Percentiles rank a stretch among this genome's conserved stretches.
Conservation (phyloP, 2,329 filamentous ascomycete genomes). For the Hawksworthiomyces lignivorus region DNA sequence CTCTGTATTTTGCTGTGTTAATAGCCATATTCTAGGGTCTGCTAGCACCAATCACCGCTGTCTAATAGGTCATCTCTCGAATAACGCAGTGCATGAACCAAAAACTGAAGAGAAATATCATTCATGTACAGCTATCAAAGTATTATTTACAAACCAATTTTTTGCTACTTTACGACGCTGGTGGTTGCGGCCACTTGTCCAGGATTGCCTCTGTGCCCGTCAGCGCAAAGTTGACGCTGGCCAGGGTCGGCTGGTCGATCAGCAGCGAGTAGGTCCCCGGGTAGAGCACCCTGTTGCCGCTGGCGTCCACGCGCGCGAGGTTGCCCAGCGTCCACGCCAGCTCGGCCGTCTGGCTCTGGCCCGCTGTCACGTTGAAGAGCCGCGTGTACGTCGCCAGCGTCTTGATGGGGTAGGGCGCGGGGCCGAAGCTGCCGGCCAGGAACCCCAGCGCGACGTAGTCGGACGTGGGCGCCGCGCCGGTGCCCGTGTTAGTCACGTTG, state of each 20-base stretch:
- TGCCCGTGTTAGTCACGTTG: slow-evolving; percentile 40
- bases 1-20: too few relatives aligned
- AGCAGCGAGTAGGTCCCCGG: slow-evolving; percentile 42
- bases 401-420: slow-evolving; percentile 44
- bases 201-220: slow-evolving; percentile 35
- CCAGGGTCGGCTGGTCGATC: slow-evolving; percentile 35
- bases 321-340: slow-evolving; percentile 40
- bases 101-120: too few relatives aligned
- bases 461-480: slow-evolving; percentile 32
- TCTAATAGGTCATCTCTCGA: too few relatives aligned
- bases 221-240: slow-evolving; percentile 35
- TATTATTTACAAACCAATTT: slow-evolving; percentile 3
- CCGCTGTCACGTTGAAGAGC: slow-evolving; percentile 29
- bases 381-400: slow-evolving; percentile 43
- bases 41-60: too few relatives aligned
- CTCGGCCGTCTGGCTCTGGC: slow-evolving; percentile 21
- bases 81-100: too few relatives aligned
- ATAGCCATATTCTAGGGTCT: too few relatives aligned
- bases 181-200: slow-evolving; percentile 20
- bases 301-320: slow-evolving; percentile 40
- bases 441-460: slow-evolving; percentile 48
- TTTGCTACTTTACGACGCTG: too few relatives aligned
- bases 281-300: slow-evolving; percentile 44
- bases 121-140: neutral
- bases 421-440: slow-evolving; percentile 36